Base-by-base conservation (phyloP, 163 green algal species). In the Scenedesmus sp. region DNA sequence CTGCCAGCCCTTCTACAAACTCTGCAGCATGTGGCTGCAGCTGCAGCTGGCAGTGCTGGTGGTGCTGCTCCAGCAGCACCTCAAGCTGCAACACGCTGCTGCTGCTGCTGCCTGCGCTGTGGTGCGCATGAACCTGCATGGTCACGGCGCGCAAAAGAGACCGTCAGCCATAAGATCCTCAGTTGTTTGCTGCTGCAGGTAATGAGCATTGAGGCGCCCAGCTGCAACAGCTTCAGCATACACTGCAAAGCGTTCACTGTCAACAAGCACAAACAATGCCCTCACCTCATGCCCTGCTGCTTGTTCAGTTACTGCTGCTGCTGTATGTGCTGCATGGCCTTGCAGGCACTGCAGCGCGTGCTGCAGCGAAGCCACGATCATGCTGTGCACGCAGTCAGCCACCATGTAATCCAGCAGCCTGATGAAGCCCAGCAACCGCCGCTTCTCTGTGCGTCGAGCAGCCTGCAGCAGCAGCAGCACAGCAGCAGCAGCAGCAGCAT, bases 321-420 rank as follows among this genome's bases (percentile, higher is more conserved):
- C 70, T 92, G 34, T 46, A 46, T 46, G 34, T 46, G 16, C 91
- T 70, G 82, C 13, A 79, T 54, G 18, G 0, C 94, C 26, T 76
- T 97, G 88, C 77, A 98, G 34, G 2, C 90, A 91, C 16, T 89
- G 60, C 89, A 92, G 62, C 55, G 85, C 57, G 46, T 77, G 23
- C 60, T 87, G 23, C 34, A 90, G 56, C 12, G 54, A 66, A 6
- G n/a, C 57, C 54, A 82, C 8, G 57, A 92, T 26, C 70, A 90
- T 86, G 73, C 83, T 85, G 90, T 97, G 95, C 56, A 98, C 91
- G 8, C 94, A 92, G 81, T 96, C 95, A 73, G 95, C 97, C 13
- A 98, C 89, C 90, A 98, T 97, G 93, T 97, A 98, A 87, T 99
- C 97, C 64, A 95, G 87, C 94, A 98, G 93, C 52, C 94, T 92